These are phyloP conservation scores for Cystobasidium ongulense DNA, from an alignment of 768 basidiomycete genomes.

Conservation along the genomic window DNA sequence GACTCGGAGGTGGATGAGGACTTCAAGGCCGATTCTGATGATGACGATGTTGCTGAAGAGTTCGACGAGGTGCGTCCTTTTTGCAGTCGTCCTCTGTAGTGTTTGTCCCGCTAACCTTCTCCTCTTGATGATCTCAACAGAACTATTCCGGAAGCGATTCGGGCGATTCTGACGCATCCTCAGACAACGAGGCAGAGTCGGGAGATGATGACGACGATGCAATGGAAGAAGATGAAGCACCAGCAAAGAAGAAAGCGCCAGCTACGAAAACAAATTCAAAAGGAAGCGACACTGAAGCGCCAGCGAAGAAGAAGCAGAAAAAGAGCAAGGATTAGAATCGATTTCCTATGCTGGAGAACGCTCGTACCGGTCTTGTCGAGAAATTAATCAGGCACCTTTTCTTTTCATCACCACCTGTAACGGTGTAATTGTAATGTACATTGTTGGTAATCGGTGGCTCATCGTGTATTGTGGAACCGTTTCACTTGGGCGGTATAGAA, in stretches of 20 bases:
- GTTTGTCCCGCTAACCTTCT: neutral
- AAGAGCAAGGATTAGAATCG: slow-evolving; percentile 33
- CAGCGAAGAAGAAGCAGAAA: slow-evolving; percentile 46
- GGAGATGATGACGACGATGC: slow-evolving; percentile 24
- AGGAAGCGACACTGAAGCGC: slow-evolving; percentile 25
- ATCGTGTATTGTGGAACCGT: too few relatives aligned
- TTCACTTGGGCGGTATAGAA: too few relatives aligned
- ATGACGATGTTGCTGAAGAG: slow-evolving; percentile 36
- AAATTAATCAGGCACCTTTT: too few relatives aligned
- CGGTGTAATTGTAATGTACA: too few relatives aligned
- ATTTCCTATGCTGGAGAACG: too few relatives aligned
- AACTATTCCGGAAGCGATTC: slow-evolving; percentile 25
- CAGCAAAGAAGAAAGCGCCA: slow-evolving; percentile 36
- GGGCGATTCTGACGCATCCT: slow-evolving; percentile 1
- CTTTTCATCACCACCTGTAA: too few relatives aligned
- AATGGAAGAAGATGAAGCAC: slow-evolving; percentile 10
- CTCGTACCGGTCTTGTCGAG: too few relatives aligned
- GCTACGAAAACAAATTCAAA: slow-evolving; percentile 61
- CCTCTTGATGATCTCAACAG: too few relatives aligned
- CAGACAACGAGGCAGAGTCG: slow-evolving; percentile 21
- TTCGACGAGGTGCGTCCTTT: slow-evolving; percentile 30
- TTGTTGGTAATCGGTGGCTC: too few relatives aligned
- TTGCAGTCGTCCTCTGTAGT: neutral
- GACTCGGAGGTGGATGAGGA: slow-evolving; percentile 76
- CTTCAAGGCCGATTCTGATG: slow-evolving; percentile 58